Percentiles rank a stretch among this genome's conserved stretches.
Evolutionary conservation across 2,329 filamentous ascomycete species (phyloP).

Genomic region (Geosmithia putterillii): DNA sequence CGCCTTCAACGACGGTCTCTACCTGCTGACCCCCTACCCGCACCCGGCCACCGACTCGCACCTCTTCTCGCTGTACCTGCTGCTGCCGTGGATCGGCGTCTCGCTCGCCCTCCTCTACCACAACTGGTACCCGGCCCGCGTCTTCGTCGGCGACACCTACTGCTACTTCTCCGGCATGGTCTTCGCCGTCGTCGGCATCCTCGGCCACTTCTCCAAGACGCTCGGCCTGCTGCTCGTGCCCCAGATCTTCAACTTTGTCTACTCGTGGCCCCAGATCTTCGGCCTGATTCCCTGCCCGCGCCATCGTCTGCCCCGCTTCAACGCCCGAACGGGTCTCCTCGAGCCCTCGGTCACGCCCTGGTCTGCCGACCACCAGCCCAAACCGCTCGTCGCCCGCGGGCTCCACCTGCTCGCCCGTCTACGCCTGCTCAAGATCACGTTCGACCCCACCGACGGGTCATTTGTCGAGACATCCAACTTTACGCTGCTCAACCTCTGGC

Average conservation of each 20-base stretch:
- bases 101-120: constrained; percentile 76
- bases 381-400: constrained; percentile 43
- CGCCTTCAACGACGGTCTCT: constrained; percentile 76
- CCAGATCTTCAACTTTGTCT: constrained; percentile 93
- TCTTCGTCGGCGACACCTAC: constrained; percentile 97
- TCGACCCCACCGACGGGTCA: constrained; percentile 52
- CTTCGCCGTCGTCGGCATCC: constrained; percentile 90
- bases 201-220: constrained; percentile 97
- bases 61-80: constrained; percentile 87
- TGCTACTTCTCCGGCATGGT: constrained; percentile 99
- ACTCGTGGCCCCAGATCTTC: constrained; percentile 86
- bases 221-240: constrained; percentile 81
- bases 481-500: constrained; percentile 89
- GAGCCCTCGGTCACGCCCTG: constrained; percentile 79
- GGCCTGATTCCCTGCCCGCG: constrained; percentile 82
- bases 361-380: constrained; percentile 55
- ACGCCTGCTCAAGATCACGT: constrained; percentile 54
- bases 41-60: constrained; percentile 94
- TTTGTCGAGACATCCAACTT: constrained; percentile 80
- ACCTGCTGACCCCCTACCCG: constrained; percentile 71
- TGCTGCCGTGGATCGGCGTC: constrained; percentile 89
- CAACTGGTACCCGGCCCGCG: constrained; percentile 91
- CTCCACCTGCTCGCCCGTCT: constrained; percentile 60
- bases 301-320: constrained; percentile 83
- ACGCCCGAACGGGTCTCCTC: constrained; percentile 69